Evolutionary conservation across 805 yeast species (phyloP).

Genomic region (Starmerella cellae): DNA sequence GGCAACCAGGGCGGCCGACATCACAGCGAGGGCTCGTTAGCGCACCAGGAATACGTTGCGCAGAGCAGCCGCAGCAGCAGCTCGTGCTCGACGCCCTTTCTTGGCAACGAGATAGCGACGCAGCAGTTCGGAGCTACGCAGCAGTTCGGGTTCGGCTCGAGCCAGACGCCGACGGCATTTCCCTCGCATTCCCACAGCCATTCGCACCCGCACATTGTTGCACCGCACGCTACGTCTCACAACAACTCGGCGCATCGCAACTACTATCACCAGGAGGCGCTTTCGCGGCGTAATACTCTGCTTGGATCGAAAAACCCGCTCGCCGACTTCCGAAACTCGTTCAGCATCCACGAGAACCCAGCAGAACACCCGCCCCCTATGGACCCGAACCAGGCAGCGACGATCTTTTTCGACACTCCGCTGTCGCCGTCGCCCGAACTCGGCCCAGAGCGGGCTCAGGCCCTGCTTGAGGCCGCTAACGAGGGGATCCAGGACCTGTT

Average conservation of each 20-base stretch:
- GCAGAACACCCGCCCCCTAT: background rate
- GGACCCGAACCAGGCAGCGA: background rate
- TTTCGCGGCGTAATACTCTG: too few species aligned
- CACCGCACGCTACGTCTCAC: background rate
- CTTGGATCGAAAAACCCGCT: too few species aligned
- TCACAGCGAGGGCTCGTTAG: too few species aligned
- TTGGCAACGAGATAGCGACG: background rate
- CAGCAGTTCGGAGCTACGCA: background rate
- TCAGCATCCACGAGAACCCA: background rate
- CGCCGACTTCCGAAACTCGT: too few species aligned
- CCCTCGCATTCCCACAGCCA: background rate
- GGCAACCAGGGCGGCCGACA: too few species aligned
- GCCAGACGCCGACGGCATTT: background rate
- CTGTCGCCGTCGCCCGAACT: slow-evolving; percentile 4
- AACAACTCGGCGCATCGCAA: background rate
- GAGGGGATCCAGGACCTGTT: slow-evolving; percentile 24
- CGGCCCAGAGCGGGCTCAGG: slow-evolving; percentile 6
- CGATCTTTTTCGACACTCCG: slow-evolving; percentile 2
- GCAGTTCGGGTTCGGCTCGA: too few species aligned
- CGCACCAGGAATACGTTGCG: too few species aligned
- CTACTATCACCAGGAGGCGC: too few species aligned
- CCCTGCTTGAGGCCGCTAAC: slow-evolving; percentile 4
- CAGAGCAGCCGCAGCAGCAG: background rate
- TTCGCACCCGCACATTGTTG: too few species aligned
- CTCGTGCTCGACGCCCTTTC: background rate